Percentiles rank a stretch among this genome's conserved stretches.
These are phyloP conservation scores for Ascoidea tarda DNA, from an alignment of 805 yeast genomes.

Conservation along the genomic window DNA sequence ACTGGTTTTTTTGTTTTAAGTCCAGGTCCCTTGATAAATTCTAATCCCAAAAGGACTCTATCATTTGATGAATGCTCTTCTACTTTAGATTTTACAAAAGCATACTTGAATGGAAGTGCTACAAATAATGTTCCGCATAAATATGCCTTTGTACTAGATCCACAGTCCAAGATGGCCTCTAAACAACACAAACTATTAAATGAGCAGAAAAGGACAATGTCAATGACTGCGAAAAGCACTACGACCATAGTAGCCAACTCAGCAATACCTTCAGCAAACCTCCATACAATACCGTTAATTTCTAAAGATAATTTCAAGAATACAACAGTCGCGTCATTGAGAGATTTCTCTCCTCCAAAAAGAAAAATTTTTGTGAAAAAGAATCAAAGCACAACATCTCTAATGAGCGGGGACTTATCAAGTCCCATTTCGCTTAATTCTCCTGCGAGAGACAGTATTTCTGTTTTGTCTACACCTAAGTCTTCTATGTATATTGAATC, in stretches of 20 bases:
- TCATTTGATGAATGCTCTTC: background rate
- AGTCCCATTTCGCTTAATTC: background rate
- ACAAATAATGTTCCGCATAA: background rate
- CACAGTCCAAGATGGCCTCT: background rate
- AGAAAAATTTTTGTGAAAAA: background rate
- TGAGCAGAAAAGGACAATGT: background rate
- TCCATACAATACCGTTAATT: background rate
- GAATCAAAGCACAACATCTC: background rate
- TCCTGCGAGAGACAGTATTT: background rate
- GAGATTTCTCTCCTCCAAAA: background rate
- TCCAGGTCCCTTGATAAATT: background rate
- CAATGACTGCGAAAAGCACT: background rate
- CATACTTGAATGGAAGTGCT: background rate
- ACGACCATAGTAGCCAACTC: background rate
- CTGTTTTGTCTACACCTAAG: too few species aligned
- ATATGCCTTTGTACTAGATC: background rate
- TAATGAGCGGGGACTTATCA: background rate
- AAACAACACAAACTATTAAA: background rate
- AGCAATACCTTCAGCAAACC: background rate
- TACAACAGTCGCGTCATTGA: background rate
- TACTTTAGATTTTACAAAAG: background rate
- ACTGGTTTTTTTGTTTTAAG: background rate
- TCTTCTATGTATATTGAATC: too few species aligned
- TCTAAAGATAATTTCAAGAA: background rate
- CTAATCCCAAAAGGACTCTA: background rate